Percentiles rank a stretch among this genome's conserved stretches.
phyloP scores from a whole-genome alignment of 129 eudicot species.

The Pseudognaphalium luteoalbum region DNA sequence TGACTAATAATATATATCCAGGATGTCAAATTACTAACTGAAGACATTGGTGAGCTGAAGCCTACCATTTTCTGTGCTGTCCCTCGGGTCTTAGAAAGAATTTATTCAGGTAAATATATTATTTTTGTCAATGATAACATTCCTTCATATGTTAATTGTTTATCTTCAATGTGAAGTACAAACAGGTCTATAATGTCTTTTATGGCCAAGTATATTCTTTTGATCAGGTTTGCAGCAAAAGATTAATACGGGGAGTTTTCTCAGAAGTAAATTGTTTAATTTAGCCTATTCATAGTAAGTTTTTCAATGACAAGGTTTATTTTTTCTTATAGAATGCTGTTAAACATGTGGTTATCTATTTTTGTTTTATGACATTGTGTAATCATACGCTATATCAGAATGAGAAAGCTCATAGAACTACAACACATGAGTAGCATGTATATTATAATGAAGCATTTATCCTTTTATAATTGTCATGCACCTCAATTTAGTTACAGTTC shows the following conservation, averaged over 20 bases:
- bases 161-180: not conserved
- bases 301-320: conserved; percentile 14
- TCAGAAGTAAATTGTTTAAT: conserved; percentile 63
- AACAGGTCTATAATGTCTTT: not conserved
- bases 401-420: not conserved
- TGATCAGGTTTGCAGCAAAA: conserved; percentile 80
- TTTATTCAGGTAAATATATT: conserved; percentile 64
- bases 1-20: conserved; percentile 31
- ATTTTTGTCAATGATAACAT: not conserved
- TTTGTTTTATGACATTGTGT: not conserved
- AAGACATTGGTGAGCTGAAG: conserved; percentile 78
- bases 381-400: too few relatives aligned
- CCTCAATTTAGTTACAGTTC: not conserved
- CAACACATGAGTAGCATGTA: not conserved
- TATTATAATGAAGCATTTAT: not conserved
- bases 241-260: conserved; percentile 70
- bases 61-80: conserved; percentile 98
- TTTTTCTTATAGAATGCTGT: not conserved
- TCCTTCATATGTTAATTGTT: not conserved
- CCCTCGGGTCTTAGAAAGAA: conserved; percentile 92
- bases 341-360: not conserved
- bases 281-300: conserved; percentile 82
- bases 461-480: not conserved
- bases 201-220: conserved; percentile 12
- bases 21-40: conserved; percentile 85